Evolutionary conservation across 2,329 filamentous ascomycete species (phyloP), one percentile per base, ranked within the genome.

Genomic region (Apiospora pterosperma): DNA sequence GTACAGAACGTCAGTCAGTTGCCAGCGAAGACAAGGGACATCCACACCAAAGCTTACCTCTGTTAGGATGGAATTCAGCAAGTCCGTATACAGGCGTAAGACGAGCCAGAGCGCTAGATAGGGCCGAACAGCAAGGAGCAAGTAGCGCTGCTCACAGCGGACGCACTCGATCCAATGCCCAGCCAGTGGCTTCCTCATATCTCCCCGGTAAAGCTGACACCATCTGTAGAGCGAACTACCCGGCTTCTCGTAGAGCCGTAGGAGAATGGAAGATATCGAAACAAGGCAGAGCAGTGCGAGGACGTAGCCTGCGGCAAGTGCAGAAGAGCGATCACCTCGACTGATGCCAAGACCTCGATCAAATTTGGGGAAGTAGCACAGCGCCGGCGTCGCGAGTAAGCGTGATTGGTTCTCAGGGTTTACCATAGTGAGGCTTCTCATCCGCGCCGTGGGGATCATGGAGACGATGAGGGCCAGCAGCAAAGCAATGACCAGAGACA

Each of bases 131-230:
- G 70, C 66, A 23, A 73, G 67, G n/a, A 73, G 62, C 44, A 70
- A 36, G 31, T 68, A 69, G 8, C 71, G 67, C 36, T 73, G 71
- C 59, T 73, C 71, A 39, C 71, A 73, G 16, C 71, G 70, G n/a
- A 69, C 64, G 62, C 71, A 73, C 23, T 66, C 67, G 36, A 69
- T 67, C 4, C 63, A 65, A 14, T 69, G 65, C 23, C 68, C 67
- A 16, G 67, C 61, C 7, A 68, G 66, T 2, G 68, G 67, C 48
- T 65, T 66, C 21, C 67, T 63, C 68, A 70, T 68, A 39, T 70
- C 67, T 11, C 70, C 70, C 38, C 69, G 65, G 48, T 70, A 72
- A 25, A 66, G 65, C 14, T 70, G 64, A 21, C 68, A 67, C 70
- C 70, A 72, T 31, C 62, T 69, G 48, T 64, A 67, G 28, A 71